A percentile compares a stretch with the other conserved stretches of the same genome.
These are phyloP conservation scores for Bauhinia variegata DNA, from an alignment of 306 rosid species.

Conservation along the genomic window DNA sequence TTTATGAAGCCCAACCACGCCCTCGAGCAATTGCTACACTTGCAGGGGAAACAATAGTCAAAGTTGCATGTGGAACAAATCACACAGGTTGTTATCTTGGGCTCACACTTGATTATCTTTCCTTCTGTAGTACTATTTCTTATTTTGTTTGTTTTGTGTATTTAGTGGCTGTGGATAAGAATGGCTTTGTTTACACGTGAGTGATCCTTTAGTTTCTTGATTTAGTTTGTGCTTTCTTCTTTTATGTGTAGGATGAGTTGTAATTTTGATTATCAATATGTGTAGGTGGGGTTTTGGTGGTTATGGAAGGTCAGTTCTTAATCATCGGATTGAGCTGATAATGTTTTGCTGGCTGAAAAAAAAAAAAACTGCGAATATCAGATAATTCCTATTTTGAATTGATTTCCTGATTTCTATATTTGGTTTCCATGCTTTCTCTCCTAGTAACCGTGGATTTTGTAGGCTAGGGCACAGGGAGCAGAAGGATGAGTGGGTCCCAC, in stretches of 20 bases:
- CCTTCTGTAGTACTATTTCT: conserved; percentile 16
- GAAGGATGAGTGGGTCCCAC: conserved; percentile 97
- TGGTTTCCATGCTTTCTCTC: conserved; percentile 10
- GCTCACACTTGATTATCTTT: neutral
- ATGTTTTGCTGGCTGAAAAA: conserved; percentile 21
- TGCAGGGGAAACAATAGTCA: conserved; percentile 79
- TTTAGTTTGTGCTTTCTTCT: conserved; percentile 15
- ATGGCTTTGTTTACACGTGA: conserved; percentile 91
- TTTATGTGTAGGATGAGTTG: conserved; percentile 24
- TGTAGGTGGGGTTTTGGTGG: conserved; percentile 99
- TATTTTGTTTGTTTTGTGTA: conserved; percentile 38
- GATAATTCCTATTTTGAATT: conserved; percentile 8
- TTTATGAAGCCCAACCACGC: conserved; percentile 96
- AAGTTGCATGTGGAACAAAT: conserved; percentile 93
- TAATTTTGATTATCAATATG: conserved; percentile 26
- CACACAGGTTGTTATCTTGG: conserved; percentile 68
- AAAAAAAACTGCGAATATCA: conserved; percentile 19
- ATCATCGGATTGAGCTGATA: conserved; percentile 11
- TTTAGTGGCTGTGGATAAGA: conserved; percentile 90
- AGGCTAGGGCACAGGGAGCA: conserved; percentile 99
- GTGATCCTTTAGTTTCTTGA: conserved; percentile 39
- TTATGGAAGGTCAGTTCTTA: conserved; percentile 84
- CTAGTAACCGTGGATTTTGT: conserved; percentile 30
- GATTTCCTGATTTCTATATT: neutral
- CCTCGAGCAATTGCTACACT: conserved; percentile 86